These are phyloP conservation scores for Mortierella antarctica DNA, from an alignment of 192 early-diverging fungal genomes.

Conservation along the genomic window DNA sequence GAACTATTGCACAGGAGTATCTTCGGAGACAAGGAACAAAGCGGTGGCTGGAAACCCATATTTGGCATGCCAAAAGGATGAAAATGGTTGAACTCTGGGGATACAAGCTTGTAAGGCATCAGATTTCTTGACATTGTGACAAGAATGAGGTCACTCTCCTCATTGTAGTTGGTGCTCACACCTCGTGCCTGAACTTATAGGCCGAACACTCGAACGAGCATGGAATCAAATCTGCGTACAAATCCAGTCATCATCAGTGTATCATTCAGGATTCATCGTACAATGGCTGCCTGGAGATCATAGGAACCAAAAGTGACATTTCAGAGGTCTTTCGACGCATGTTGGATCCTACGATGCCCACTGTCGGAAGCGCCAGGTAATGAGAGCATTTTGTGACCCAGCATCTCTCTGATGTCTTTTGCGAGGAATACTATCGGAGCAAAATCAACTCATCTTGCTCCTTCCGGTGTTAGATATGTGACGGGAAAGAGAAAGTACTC, in stretches of 20 bases:
- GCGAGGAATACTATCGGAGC: not conserved
- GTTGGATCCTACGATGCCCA: conserved; percentile 67
- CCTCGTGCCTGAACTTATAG: conserved; percentile 31
- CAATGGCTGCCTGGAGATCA: conserved; percentile 75
- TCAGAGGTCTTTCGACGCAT: conserved; percentile 61
- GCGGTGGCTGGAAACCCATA: conserved; percentile 96
- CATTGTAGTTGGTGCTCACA: not conserved
- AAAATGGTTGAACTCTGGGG: conserved; percentile 92
- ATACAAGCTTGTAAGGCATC: conserved; percentile 67
- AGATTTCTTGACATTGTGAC: conserved; percentile 6
- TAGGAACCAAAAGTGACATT: conserved; percentile 64
- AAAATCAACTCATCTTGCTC: not conserved
- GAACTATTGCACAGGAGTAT: conserved; percentile 61
- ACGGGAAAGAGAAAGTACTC: conserved; percentile 69
- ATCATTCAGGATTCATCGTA: conserved; percentile 91
- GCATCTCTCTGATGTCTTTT: not conserved
- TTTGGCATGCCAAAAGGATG: conserved; percentile 99
- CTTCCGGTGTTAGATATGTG: conserved; percentile 58
- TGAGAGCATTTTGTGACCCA: not conserved
- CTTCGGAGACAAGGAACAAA: conserved; percentile 64
- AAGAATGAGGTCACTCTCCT: no score
- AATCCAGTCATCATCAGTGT: conserved; percentile 80
- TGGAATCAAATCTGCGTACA: conserved; percentile 77
- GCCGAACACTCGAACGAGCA: conserved; percentile 90
- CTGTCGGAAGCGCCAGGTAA: conserved; percentile 57